These are phyloP conservation scores for Zygoascus hellenicus DNA, from an alignment of 1,139 yeast genomes.

Conservation along the genomic window DNA sequence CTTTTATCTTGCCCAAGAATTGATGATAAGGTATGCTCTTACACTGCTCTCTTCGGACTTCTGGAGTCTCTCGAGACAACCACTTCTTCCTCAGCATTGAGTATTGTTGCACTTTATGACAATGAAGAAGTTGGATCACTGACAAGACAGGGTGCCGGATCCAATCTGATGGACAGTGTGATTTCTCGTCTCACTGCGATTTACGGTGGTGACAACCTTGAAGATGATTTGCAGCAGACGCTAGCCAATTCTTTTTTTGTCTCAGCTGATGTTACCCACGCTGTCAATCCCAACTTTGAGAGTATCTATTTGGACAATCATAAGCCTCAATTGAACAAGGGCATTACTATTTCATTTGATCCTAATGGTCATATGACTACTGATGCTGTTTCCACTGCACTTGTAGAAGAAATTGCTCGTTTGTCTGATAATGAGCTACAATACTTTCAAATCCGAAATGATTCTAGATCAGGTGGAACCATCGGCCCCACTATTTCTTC, in stretches of 20 bases:
- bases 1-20: slow-evolving; percentile 86
- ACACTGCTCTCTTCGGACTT: slow-evolving; percentile 67
- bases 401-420: slow-evolving; percentile 60
- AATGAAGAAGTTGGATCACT: slow-evolving; percentile 92
- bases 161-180: slow-evolving; percentile 75
- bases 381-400: slow-evolving; percentile 62
- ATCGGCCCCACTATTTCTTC: slow-evolving; percentile 90
- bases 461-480: slow-evolving; percentile 91
- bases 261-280: slow-evolving; percentile 94
- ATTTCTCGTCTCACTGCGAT: slow-evolving; percentile 59
- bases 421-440: slow-evolving; percentile 59
- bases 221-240: slow-evolving; percentile 29
- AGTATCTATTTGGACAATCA: slow-evolving; percentile 62
- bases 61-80: slow-evolving; percentile 41
- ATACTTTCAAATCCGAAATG: slow-evolving; percentile 61
- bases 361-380: slow-evolving; percentile 80
- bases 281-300: slow-evolving; percentile 85
- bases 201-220: slow-evolving; percentile 49
- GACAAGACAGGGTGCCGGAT: slow-evolving; percentile 93
- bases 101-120: slow-evolving; percentile 75
- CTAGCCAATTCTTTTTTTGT: slow-evolving; percentile 69
- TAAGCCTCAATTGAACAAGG: slow-evolving; percentile 73
- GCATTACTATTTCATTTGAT: slow-evolving; percentile 64
- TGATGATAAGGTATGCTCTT: slow-evolving; percentile 90
- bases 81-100: slow-evolving; percentile 50